phyloP scores from a whole-genome alignment of 2,329 filamentous ascomycete species.

The Pseudogymnoascus sp. region DNA sequence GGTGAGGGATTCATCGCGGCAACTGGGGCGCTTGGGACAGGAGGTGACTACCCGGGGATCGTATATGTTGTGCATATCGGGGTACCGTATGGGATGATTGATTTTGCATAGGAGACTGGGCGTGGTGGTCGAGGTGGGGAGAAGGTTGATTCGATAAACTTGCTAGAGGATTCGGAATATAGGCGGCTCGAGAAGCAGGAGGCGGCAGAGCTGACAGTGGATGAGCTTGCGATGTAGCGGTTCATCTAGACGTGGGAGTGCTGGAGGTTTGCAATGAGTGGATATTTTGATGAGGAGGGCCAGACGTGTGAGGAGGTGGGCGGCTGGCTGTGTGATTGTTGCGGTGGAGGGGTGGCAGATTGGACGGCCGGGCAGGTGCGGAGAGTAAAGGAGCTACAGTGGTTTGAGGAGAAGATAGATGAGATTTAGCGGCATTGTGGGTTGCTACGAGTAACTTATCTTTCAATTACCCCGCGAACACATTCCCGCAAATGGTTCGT shows the following conservation, averaged over 20 bases:
- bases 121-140: constrained; percentile 12
- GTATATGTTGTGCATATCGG: constrained; percentile 12
- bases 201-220: not conserved
- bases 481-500: not conserved
- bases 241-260: not conserved
- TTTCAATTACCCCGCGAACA: not conserved
- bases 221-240: not conserved
- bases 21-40: constrained; percentile 12
- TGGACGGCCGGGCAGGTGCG: not conserved
- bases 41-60: constrained; percentile 12
- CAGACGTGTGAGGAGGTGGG: not conserved
- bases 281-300: not conserved
- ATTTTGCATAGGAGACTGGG: constrained; percentile 14
- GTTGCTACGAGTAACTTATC: not conserved
- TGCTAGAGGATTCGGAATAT: not conserved
- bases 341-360: not conserved
- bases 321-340: not conserved
- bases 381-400: not conserved
- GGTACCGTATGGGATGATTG: constrained; percentile 13
- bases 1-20: constrained; percentile 10
- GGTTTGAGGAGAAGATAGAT: not conserved
- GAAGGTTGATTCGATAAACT: constrained; percentile 12
- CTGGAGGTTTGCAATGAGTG: not conserved
- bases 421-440: not conserved
- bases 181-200: not conserved